Evolutionary conservation across 208 protist genomes (phyloP), one percentile per base, ranked within the genome.

Genomic region (Acanthamoeba sp.): DNA sequence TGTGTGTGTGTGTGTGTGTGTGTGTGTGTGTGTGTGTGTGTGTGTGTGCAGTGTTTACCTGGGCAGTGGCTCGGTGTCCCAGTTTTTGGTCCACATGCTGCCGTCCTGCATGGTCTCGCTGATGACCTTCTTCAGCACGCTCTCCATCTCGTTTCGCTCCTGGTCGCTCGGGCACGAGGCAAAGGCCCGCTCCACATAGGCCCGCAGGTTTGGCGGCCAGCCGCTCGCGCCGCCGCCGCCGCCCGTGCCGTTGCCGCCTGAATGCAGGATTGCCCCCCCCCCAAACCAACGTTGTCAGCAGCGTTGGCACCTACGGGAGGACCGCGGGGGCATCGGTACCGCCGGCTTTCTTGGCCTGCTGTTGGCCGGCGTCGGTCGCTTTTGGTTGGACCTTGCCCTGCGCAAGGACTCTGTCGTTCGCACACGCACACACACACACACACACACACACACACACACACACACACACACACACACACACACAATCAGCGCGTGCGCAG

Each of bases 141-240:
- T n/a, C 34, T 91, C 85, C 85, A 91, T 91, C 27, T 91, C 59
- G 34, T 91, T 91, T 4, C 85, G 20, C 36, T 91, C 57, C 55
- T 73, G 32, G n/a, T 91, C 85, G 27, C 22, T 50, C 14, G n/a
- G 10, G 59, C 85, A 91, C 38, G 50, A 73, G 24, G 85, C 85
- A 32, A 91, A 91, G 18, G 85, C 27, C 5, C 85, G 85, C 59
- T 91, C 85, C 32, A 91, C 85, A 50, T 91, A 91, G 29, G 50
- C 59, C 1, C 85, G 85, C 38, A 91, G 85, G 59, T 32, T 73
- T 40, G 85, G 85, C 27, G 85, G 85, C 85, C 85, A 91, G 20
- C 85, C 59, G 36, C 45, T 48, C 12, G 78, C 45, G 3, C 55
- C 38, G 32, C 20, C 50, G 24, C 18, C 50, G 32, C 20, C 50